Conservation (phyloP, 169 alveolate genomes). For the Cryptosporidium felis region DNA sequence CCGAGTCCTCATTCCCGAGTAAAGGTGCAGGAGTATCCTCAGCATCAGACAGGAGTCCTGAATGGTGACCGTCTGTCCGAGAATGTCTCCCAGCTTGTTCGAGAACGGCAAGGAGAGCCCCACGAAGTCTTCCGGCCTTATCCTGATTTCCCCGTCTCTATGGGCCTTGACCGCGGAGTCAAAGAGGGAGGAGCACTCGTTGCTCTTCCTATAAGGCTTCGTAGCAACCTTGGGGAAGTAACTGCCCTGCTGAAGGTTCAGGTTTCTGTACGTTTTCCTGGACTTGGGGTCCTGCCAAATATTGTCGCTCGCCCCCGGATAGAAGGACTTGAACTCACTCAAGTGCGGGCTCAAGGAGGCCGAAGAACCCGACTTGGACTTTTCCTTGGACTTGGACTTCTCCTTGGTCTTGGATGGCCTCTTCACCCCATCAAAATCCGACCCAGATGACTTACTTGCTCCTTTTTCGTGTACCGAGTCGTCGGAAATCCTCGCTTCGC, state of each 20-base stretch:
- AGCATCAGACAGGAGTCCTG: conserved; percentile 56
- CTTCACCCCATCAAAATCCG: too few species aligned
- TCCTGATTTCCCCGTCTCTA: not conserved
- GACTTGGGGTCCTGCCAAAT: conserved; percentile 50
- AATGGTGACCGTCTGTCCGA: conserved; percentile 14
- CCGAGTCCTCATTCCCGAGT: conserved; percentile 66
- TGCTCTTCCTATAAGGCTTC: conserved; percentile 38
- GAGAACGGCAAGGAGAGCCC: conserved; percentile 44
- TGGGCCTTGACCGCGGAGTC: conserved; percentile 42
- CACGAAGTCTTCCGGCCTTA: conserved; percentile 22
- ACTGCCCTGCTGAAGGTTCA: conserved; percentile 35
- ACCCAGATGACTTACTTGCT: too few species aligned
- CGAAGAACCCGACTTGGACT: too few species aligned
- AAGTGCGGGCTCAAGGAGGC: too few species aligned
- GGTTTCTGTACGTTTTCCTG: conserved; percentile 16
- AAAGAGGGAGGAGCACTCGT: conserved; percentile 52
- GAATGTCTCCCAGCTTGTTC: conserved; percentile 12
- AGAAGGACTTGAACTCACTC: not conserved
- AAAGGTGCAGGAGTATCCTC: conserved; percentile 33
- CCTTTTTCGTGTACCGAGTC: too few species aligned
- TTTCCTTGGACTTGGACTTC: not conserved
- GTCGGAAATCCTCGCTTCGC: not conserved
- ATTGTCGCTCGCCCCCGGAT: conserved; percentile 1
- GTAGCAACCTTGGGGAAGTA: conserved; percentile 52
- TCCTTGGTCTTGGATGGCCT: not conserved